Base-by-base conservation (phyloP, 2,329 filamentous ascomycete species). In the Alternaria sp. region DNA sequence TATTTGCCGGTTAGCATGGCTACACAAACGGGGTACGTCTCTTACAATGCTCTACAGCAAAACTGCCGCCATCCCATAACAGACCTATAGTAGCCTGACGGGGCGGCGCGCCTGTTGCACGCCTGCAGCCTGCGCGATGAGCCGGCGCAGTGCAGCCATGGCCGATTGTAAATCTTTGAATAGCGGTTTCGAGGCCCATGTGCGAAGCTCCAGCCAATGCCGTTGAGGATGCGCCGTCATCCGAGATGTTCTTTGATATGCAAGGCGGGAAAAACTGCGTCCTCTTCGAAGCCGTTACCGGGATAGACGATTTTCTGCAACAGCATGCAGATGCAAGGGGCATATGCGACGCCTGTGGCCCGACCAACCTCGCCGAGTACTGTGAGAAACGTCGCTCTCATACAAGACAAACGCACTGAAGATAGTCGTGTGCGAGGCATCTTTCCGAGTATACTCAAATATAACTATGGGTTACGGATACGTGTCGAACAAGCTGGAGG, bases 21-120 rank as follows among this genome's bases (percentile, higher is more conserved):
- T 68, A 73, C 73, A 77, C 74, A 65, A 63, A 65, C 67, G 68
- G 62, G 66, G 63, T 57, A 64, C 51, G 52, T 54, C 57, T 72
- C 67, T 68, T 64, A 66, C 62, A 58, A 61, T 41, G 58, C 60
- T 52, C 58, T 63, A 58, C 63, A 60, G 58, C 54, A 65, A 62
- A 49, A 45, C 58, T 56, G 51, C 39, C 58, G 40, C 52, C 54
- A 46, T 58, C 61, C 54, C 66, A 58, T 67, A 50, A 50, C 44
- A 52, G 51, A 57, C 68, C 68, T 61, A 60, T 65, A 63, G 65
- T 64, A 69, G 66, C 64, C 49, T 62, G 59, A 45, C 49, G 48
- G 51, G 33, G 58, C 39, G 54, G 51, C 62, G 61, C 64, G 57
- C 60, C 55, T 64, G 64, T 65, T 64, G 59, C 63, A 56, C 57